These are phyloP conservation scores for Agrostemma githago DNA, from an alignment of 148 eudicot genomes.

Conservation along the genomic window DNA sequence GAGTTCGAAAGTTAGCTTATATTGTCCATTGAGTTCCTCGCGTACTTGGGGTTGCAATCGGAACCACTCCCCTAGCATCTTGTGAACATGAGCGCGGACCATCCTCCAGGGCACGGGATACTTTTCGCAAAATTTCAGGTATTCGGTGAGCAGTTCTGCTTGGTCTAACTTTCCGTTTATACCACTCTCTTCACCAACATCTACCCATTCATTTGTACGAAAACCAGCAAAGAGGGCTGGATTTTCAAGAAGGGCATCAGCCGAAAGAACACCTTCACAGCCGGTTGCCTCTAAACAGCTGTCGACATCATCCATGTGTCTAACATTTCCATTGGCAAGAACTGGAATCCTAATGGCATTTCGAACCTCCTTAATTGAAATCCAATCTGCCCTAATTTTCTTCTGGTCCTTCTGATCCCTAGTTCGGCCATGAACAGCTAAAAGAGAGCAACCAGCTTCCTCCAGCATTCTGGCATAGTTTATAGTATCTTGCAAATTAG, in stretches of 20 bases:
- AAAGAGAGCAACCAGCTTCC: constrained; percentile 90
- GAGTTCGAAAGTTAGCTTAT: constrained; percentile 62
- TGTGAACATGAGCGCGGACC: constrained; percentile 83
- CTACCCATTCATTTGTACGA: constrained; percentile 75
- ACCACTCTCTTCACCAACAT: constrained; percentile 26
- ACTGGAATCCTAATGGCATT: constrained; percentile 77
- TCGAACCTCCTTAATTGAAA: constrained; percentile 59
- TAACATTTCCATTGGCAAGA: constrained; percentile 81
- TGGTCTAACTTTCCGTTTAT: constrained; percentile 58
- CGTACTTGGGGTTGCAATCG: constrained; percentile 67
- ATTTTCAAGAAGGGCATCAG: constrained; percentile 90
- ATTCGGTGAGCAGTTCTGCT: constrained; percentile 62
- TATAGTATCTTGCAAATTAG: constrained; percentile 65
- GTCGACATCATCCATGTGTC: constrained; percentile 79
- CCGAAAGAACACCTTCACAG: constrained; percentile 87
- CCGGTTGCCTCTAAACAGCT: constrained; percentile 73
- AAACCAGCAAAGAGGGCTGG: constrained; percentile 93
- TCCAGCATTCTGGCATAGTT: constrained; percentile 87
- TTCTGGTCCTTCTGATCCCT: constrained; percentile 90
- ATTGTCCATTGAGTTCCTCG: constrained; percentile 69
- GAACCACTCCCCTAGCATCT: constrained; percentile 93
- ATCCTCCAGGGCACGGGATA: constrained; percentile 97
- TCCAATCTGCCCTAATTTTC: constrained; percentile 79
- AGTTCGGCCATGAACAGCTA: constrained; percentile 96
- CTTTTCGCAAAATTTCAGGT: constrained; percentile 74